These are phyloP conservation scores for Leccinum longicurvipes DNA, from an alignment of 768 basidiomycete genomes.

Conservation along the genomic window DNA sequence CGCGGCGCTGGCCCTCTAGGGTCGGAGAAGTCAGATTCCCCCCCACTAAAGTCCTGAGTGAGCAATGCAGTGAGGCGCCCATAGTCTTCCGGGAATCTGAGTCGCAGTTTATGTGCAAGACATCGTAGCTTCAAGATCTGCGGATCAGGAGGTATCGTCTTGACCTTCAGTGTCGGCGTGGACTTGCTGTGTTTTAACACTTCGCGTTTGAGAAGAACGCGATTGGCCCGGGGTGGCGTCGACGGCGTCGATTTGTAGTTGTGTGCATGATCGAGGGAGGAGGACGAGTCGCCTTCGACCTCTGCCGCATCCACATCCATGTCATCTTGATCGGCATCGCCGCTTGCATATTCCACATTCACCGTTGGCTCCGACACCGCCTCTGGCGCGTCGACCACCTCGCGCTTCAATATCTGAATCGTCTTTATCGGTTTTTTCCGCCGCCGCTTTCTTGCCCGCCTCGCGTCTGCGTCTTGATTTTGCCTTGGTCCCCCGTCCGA, in stretches of 20 bases:
- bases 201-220: slow-evolving; percentile 19
- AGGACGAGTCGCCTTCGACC: slow-evolving; percentile 27
- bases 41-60: slow-evolving; percentile 35
- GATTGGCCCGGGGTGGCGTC: slow-evolving; percentile 29
- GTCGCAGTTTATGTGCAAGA: slow-evolving; percentile 54
- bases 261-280: slow-evolving; percentile 22
- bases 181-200: slow-evolving; percentile 43
- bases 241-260: slow-evolving; percentile 28
- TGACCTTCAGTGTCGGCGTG: slow-evolving; percentile 42
- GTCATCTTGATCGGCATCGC: slow-evolving; percentile 28
- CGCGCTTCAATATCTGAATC: slow-evolving; percentile 29
- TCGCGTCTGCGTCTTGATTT: slow-evolving; percentile 37
- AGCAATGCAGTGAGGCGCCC: slow-evolving; percentile 31
- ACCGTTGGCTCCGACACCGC: slow-evolving; percentile 22
- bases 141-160: slow-evolving; percentile 43
- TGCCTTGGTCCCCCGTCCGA: slow-evolving; percentile 38
- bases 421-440: slow-evolving; percentile 33
- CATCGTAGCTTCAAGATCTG: slow-evolving; percentile 49
- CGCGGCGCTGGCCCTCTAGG: slow-evolving; percentile 33
- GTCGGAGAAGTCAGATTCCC: slow-evolving; percentile 34
- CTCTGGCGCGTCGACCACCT: slow-evolving; percentile 16
- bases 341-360: slow-evolving; percentile 22
- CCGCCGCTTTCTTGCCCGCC: slow-evolving; percentile 38
- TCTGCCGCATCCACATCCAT: slow-evolving; percentile 10
- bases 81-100: slow-evolving; percentile 54